Percentiles rank a stretch among this genome's conserved stretches.
These are phyloP conservation scores for Penicillium hesseltinei DNA, from an alignment of 2,329 filamentous ascomycete species.

Conservation along the genomic window DNA sequence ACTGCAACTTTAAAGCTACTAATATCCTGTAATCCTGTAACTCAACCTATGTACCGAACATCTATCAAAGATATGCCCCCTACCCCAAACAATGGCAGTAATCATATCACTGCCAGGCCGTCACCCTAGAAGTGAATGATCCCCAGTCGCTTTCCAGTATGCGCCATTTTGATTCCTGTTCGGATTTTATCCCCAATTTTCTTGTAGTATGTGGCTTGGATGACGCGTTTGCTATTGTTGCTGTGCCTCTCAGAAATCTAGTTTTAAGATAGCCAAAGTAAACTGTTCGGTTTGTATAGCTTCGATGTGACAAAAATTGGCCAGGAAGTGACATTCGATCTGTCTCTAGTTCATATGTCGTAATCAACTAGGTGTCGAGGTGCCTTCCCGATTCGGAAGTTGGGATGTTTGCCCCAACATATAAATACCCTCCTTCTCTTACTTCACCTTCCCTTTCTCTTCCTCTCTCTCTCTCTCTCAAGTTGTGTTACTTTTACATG, in stretches of 20 bases:
- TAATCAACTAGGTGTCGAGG: neutral
- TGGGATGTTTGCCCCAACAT: neutral
- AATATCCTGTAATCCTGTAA: neutral
- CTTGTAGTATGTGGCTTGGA: neutral
- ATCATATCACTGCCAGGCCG: neutral
- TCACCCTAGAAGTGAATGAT: neutral
- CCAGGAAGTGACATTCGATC: neutral
- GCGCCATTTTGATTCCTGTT: neutral
- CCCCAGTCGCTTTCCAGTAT: no score
- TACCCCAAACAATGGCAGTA: neutral
- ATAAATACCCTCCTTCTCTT: neutral
- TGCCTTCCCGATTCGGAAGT: neutral
- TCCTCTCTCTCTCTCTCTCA: neutral
- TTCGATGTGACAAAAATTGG: neutral
- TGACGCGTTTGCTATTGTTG: neutral
- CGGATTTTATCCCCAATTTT: neutral
- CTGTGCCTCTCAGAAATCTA: neutral
- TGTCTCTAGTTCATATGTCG: neutral
- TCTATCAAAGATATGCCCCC: neutral
- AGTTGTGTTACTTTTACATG: neutral
- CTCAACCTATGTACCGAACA: no score
- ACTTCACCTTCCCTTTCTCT: neutral
- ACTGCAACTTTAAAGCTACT: neutral
- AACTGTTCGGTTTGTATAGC: no score
- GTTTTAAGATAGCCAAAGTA: neutral